Conservation (phyloP, 2,329 filamentous ascomycete genomes). For the Ophiostoma ips region DNA sequence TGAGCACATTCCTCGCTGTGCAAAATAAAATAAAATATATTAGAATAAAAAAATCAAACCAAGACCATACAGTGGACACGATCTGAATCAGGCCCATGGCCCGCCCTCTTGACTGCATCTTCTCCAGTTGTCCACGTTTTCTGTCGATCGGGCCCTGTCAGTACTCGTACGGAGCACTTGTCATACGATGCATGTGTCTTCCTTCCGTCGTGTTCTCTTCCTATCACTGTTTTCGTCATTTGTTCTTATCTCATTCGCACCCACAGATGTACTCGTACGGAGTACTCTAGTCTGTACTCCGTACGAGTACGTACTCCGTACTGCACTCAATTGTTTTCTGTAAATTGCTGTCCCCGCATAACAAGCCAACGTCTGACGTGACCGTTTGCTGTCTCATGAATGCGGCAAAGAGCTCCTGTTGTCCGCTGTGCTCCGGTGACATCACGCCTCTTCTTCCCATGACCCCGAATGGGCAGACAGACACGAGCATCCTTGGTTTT, state of each 20-base stretch:
- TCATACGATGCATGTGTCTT: neutral
- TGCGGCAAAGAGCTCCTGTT: neutral
- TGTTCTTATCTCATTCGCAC: neutral
- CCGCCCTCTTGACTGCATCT: neutral
- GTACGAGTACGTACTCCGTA: too few species aligned
- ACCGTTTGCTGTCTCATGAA: constrained; percentile 5
- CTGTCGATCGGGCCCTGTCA: neutral
- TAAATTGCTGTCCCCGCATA: neutral
- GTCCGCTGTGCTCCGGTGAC: too few species aligned
- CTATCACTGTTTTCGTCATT: neutral
- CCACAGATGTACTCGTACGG: too few species aligned
- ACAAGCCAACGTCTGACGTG: neutral
- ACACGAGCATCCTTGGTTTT: too few species aligned
- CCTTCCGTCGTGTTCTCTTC: too few species aligned
- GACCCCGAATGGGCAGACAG: too few species aligned
- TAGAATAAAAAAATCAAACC: neutral
- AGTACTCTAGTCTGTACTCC: too few species aligned
- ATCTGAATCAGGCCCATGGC: neutral
- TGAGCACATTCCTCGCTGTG: too few species aligned
- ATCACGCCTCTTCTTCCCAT: too few species aligned
- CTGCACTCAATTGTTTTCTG: too few species aligned
- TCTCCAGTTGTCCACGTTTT: neutral
- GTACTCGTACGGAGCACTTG: neutral
- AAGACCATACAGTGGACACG: neutral
- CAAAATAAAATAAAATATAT: too few species aligned